Conservation (phyloP, 768 basidiomycete genomes). For the Baorangia bicolor region DNA sequence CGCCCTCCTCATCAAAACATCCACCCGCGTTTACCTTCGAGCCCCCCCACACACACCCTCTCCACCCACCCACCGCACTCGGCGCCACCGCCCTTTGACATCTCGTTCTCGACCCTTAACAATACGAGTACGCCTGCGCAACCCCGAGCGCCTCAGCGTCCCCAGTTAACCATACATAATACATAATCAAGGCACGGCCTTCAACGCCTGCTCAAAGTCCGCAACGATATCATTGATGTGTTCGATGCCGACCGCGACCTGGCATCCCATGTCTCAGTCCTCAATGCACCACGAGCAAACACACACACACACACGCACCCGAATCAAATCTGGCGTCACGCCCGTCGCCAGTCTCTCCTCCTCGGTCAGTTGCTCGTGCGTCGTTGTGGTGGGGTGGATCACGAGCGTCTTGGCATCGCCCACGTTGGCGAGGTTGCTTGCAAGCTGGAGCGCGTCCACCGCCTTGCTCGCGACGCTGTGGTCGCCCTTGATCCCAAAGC, state of each 20-base stretch:
- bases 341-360: slow-evolving; percentile 50
- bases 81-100: too few relatives aligned
- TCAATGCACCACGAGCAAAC: too few relatives aligned
- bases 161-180: too few relatives aligned
- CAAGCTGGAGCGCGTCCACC: slow-evolving; percentile 70
- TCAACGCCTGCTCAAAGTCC: slow-evolving; percentile 44
- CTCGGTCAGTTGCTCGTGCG: slow-evolving; percentile 53
- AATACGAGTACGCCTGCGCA: too few relatives aligned
- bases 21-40: too few relatives aligned
- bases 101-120: too few relatives aligned
- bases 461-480: slow-evolving; percentile 50
- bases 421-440: slow-evolving; percentile 72
- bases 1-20: too few relatives aligned
- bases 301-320: slow-evolving; percentile 43
- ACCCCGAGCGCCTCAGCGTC: too few relatives aligned
- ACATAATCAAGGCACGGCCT: slow-evolving; percentile 13
- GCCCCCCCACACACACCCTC: too few relatives aligned
- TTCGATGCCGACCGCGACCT: slow-evolving; percentile 47
- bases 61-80: too few relatives aligned
- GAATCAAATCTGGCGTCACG: slow-evolving; percentile 55
- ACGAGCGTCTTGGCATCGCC: slow-evolving; percentile 65
- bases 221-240: slow-evolving; percentile 47
- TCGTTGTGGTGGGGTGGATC: slow-evolving; percentile 58
- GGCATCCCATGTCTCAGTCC: too few relatives aligned
- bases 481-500: slow-evolving; percentile 71